Conservation (phyloP, 371 early-diverging fungal species). For the Zancudomyces culisetae region DNA sequence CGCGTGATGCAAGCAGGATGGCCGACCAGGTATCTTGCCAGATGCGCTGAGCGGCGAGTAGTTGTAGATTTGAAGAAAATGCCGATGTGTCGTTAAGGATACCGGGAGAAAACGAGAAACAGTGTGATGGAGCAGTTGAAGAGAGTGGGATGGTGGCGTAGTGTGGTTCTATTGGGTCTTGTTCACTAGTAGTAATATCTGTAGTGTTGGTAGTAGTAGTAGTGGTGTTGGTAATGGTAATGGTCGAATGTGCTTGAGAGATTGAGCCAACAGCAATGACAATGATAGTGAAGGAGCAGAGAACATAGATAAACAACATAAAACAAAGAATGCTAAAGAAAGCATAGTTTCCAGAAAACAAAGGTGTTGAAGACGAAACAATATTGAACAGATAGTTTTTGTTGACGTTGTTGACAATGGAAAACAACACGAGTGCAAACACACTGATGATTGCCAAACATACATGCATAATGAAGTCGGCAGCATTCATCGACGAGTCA, state of each 20-base stretch:
- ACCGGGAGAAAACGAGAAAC: conserved; percentile 21
- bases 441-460: conserved; percentile 3
- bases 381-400: not conserved
- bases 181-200: not conserved
- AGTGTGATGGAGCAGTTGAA: not conserved
- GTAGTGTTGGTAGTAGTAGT: conserved; percentile 10
- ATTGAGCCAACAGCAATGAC: not conserved
- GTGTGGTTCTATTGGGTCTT: not conserved
- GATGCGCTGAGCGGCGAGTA: conserved; percentile 21
- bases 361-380: too few species aligned
- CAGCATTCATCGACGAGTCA: conserved; percentile 20
- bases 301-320: not conserved
- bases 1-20: conserved; percentile 28
- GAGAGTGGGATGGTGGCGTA: not conserved
- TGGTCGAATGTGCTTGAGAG: not conserved
- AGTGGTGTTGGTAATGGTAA: not conserved
- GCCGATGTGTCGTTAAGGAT: conserved; percentile 13
- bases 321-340: not conserved
- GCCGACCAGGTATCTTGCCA: conserved; percentile 50
- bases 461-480: conserved; percentile 8
- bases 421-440: conserved; percentile 18
- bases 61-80: conserved; percentile 16
- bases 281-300: not conserved
- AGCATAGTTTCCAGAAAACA: too few species aligned
- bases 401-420: conserved; percentile 4